Base-by-base conservation (phyloP, 495 filamentous ascomycete genomes). In the Stereocaulon alpinum region DNA sequence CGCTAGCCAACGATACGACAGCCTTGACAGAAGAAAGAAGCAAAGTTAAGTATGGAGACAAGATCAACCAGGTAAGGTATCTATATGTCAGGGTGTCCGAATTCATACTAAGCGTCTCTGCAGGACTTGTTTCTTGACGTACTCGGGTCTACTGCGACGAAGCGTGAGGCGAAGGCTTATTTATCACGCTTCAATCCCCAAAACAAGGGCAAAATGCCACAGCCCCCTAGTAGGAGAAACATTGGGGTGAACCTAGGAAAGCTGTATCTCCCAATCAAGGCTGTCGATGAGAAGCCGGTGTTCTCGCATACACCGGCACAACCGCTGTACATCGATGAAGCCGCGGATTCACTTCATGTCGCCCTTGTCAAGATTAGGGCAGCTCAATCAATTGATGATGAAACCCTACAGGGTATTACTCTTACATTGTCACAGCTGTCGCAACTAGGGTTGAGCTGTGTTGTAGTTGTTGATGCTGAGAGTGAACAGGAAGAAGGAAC, bases 161-260 rank as follows among this genome's bases (percentile, higher is more conserved):
- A 88, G 70, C 84, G 91, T 56, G 91, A 96, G 71, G 92, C 91
- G 47, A 89, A 86, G 70, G 83, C 86, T 10, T 96, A 95, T 66
- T 75, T 96, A 10, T 82, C 89, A 57, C 88, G 85, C 40, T 89
- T 93, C 70, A 83, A 82, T 44, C 77, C 79, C 24, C 70, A 66
- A 49, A 65, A 30, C 17, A 45, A 22, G 17, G 15, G 41, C 6
- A 42, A 27, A 22, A 42, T 3, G 17, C 24, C 30, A 41, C 27
- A 48, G 18, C 11, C 45, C 29, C 10, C 45, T 2, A 32, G 10
- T 3, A 34, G 17, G 17, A 72, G 18, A 48, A 56, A 72, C 62
- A 58, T 77, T 62, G 70, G 77, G 18, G 81, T 84, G 5, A 88
- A 86, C 67, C 68, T 84, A 18, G 84, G 84, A 0, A 76, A 75